A percentile compares a stretch with the other conserved stretches of the same genome.
Conservation (phyloP, 495 filamentous ascomycete genomes). For the Xylaria castorea region DNA sequence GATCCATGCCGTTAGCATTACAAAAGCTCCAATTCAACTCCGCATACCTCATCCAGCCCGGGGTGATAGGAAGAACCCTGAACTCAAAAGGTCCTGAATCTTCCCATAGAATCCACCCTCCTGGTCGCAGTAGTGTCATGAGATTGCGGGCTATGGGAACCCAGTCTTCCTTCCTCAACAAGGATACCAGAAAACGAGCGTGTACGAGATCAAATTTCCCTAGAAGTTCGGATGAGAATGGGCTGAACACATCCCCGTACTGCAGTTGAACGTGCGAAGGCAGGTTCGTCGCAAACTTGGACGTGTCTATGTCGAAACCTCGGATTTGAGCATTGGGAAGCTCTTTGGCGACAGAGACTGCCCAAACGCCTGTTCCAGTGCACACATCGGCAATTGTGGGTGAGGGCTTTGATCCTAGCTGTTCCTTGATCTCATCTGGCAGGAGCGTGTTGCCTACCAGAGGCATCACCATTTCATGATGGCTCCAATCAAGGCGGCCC, state of each 20-base stretch:
- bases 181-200: constrained; percentile 15
- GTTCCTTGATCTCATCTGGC: constrained; percentile 4
- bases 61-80: constrained; percentile 8
- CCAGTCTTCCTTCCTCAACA: constrained; percentile 16
- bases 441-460: constrained; percentile 8
- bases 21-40: constrained; percentile 12
- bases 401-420: constrained; percentile 7
- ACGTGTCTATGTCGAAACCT: constrained; percentile 22
- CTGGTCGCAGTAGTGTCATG: constrained; percentile 12
- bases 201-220: constrained; percentile 23
- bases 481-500: constrained; percentile 17
- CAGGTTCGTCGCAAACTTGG: constrained; percentile 11
- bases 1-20: constrained; percentile 12
- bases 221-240: constrained; percentile 3
- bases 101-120: constrained; percentile 20
- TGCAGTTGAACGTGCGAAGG: constrained; percentile 14
- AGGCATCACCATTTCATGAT: constrained; percentile 16
- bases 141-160: constrained; percentile 13
- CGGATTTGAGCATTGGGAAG: constrained; percentile 24
- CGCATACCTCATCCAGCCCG: constrained; percentile 18
- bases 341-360: constrained; percentile 37
- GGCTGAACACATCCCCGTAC: constrained; percentile 14
- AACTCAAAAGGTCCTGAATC: constrained; percentile 18
- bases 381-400: constrained; percentile 32
- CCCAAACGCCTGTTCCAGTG: constrained; percentile 41